Evolutionary conservation across 495 filamentous ascomycete genomes (phyloP), one percentile per base, ranked within the genome.

Genomic region (Aspergillus carlsbadensis): DNA sequence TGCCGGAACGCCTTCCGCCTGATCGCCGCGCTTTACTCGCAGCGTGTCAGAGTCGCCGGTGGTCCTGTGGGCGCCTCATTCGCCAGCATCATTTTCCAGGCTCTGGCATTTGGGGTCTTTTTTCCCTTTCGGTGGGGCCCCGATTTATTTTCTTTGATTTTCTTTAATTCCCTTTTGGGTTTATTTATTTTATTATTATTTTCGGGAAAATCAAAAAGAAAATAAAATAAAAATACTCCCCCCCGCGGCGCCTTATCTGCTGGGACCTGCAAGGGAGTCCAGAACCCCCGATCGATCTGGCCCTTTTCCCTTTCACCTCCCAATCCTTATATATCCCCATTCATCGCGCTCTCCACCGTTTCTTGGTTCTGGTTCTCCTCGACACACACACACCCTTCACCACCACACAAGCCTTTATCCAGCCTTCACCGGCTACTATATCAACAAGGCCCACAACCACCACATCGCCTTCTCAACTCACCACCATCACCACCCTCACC

Each of bases 241-340:
- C 54, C 59, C 63, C 60, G 52, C 64, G 53, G 58, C 63, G 60
- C 64, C 64, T 65, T 60, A 66, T 63, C 64, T 58, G 60, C 60
- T 66, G 60, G 64, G 56, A 58, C 22, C 60, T 61, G 64, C 64
- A 66, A 66, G 64, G 63, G 60, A 63, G 60, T 66, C 60, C 58
- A 61, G 49, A 52, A 40, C 49, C 57, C 57, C 56, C 60, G 61
- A 66, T 63, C 64, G 60, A 63, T 63, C 60, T 63, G 56, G 60
- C 52, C 60, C 51, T 56, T 54, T n/a, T 42, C 43, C 31, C 17
- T 49, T 49, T 48, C 45, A 35, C 45, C 6, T 48, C 43, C 22
- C 13, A 13, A 26, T 54, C 36, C 14, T 22, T 45, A 37, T 55
- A 51, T 60, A 62, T 55, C 11, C 14, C 17, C 49, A 43, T 59